Conservation (phyloP, 305 asterid genomes). For the Euphrasia arctica region DNA sequence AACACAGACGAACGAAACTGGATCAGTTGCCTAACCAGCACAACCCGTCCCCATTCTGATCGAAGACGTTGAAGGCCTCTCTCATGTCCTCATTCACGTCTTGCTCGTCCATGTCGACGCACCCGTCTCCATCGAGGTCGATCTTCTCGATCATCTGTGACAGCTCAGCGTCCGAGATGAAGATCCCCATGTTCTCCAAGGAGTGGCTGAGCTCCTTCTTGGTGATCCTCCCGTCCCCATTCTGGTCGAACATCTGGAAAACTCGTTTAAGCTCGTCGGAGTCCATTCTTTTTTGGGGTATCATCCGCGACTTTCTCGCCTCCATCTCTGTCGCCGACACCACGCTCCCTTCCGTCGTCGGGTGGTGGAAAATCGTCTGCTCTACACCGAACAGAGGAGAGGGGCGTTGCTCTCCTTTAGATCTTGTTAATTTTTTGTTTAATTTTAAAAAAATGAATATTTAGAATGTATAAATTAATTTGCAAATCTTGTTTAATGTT, state of each 20-base stretch:
- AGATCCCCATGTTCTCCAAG: constrained; percentile 70
- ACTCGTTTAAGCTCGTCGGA: constrained; percentile 49
- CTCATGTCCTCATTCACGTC: constrained; percentile 74
- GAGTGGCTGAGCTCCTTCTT: constrained; percentile 56
- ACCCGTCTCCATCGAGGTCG: constrained; percentile 62
- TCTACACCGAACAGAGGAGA: too few relatives aligned
- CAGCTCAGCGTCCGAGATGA: constrained; percentile 56
- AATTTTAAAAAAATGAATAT: too few relatives aligned
- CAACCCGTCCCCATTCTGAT: constrained; percentile 70
- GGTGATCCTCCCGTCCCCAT: constrained; percentile 78
- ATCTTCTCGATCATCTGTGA: constrained; percentile 56
- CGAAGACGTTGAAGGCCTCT: constrained; percentile 84
- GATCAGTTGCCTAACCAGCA: constrained; percentile 41
- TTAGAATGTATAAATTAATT: too few relatives aligned
- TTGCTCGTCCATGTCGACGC: constrained; percentile 67
- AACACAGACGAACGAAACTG: neutral
- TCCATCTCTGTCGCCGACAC: too few relatives aligned
- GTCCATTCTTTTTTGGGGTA: too few relatives aligned
- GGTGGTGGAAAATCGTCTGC: too few relatives aligned
- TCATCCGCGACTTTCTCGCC: too few relatives aligned
- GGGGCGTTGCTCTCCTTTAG: too few relatives aligned
- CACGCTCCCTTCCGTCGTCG: too few relatives aligned
- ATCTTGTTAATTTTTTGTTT: too few relatives aligned
- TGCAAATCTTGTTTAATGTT: too few relatives aligned
- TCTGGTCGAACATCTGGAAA: constrained; percentile 70